phyloP scores from a whole-genome alignment of 2,329 filamentous ascomycete genomes.

The Fusarium sp. region DNA sequence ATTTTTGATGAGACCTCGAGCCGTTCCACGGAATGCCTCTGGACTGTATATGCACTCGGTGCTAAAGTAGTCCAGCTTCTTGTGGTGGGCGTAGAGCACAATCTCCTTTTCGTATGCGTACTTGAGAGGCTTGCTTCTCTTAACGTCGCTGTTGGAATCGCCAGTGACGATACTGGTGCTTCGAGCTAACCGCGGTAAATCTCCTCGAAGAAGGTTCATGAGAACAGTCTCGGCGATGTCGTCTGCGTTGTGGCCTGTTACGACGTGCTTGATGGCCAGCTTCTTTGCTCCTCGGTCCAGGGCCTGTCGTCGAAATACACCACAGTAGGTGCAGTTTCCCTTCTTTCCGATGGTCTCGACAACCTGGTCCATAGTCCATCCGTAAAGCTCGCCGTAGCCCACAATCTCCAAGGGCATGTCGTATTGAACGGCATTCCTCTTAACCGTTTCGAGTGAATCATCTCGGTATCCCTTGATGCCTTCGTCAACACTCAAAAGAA shows the following conservation, averaged over 20 bases:
- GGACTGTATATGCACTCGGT: conserved; percentile 99
- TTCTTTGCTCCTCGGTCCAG: conserved; percentile 91
- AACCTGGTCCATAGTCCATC: conserved; percentile 99
- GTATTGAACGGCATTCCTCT: conserved; percentile 91
- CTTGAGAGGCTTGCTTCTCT: conserved; percentile 95
- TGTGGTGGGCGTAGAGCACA: conserved; percentile 96
- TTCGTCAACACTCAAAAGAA: conserved; percentile 93
- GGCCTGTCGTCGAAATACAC: conserved; percentile 94
- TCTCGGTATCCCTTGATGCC: conserved; percentile 98
- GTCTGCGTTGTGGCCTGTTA: conserved; percentile 97
- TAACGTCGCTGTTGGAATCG: conserved; percentile 84
- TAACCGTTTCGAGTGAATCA: conserved; percentile 95
- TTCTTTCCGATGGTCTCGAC: conserved; percentile 97
- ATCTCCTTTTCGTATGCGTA: conserved; percentile 99
- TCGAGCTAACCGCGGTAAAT: conserved; percentile 86
- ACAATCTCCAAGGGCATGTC: conserved; percentile 92
- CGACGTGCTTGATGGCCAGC: conserved; percentile 89
- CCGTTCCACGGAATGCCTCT: conserved; percentile 94
- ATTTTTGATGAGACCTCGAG: conserved; percentile 92
- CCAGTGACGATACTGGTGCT: conserved; percentile 92
- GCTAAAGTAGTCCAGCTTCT: conserved; percentile 96
- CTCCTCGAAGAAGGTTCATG: conserved; percentile 95
- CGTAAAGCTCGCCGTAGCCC: conserved; percentile 93
- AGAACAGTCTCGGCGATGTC: conserved; percentile 97
- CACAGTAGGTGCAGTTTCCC: conserved; percentile 98